Percentiles rank a stretch among this genome's conserved stretches.
Conservation (phyloP, 2,329 filamentous ascomycete genomes). For the Xylogone sp. region DNA sequence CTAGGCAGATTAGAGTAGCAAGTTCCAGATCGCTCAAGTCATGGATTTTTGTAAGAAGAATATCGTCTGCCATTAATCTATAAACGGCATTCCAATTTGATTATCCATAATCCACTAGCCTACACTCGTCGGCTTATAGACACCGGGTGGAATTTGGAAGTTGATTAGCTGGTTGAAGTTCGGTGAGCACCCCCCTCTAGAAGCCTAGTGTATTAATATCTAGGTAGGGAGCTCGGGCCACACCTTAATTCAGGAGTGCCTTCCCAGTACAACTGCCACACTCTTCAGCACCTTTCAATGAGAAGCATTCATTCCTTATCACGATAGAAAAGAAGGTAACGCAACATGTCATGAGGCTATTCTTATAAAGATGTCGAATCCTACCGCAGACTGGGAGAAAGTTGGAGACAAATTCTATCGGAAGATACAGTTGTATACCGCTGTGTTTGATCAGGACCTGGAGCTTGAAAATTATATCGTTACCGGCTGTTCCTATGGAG, state of each 20-base stretch:
- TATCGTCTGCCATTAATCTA: constrained; percentile 55
- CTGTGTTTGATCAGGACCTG: constrained; percentile 86
- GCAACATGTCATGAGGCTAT: constrained; percentile 14
- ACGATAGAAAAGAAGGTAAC: not conserved
- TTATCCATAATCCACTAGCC: constrained; percentile 12
- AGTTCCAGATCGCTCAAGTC: constrained; percentile 84
- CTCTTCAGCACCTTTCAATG: not conserved
- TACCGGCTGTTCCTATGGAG: constrained; percentile 86
- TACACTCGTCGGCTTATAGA: not conserved
- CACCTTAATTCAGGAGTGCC: constrained; percentile 14
- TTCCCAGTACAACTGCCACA: constrained; percentile 5
- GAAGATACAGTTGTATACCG: constrained; percentile 89
- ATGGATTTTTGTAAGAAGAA: constrained; percentile 66
- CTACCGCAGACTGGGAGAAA: constrained; percentile 80
- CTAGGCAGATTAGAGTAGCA: constrained; percentile 75
- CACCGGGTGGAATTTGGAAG: not conserved
- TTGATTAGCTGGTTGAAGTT: not conserved
- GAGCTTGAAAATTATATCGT: constrained; percentile 95
- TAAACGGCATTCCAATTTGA: constrained; percentile 5
- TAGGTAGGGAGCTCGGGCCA: constrained; percentile 20
- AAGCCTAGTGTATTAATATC: not conserved
- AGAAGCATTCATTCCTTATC: constrained; percentile 5
- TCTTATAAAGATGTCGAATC: constrained; percentile 24
- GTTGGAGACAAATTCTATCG: constrained; percentile 93
- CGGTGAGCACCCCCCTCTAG: not conserved